Conservation (phyloP, 2,329 filamentous ascomycete genomes). For the Penicillium sp. region DNA sequence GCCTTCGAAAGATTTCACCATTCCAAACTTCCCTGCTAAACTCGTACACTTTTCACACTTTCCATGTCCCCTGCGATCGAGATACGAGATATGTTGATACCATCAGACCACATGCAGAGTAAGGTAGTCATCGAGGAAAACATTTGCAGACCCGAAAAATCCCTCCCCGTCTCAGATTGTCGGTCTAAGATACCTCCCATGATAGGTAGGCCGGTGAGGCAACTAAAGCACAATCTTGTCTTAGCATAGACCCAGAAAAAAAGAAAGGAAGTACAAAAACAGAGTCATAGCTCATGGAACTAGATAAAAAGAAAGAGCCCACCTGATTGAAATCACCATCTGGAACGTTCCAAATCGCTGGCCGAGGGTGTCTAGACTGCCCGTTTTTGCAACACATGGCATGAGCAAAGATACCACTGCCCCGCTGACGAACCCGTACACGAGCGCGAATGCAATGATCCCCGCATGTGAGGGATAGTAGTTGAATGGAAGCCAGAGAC, state of each 20-base stretch:
- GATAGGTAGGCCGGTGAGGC: constrained; percentile 38
- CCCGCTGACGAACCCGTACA: constrained; percentile 40
- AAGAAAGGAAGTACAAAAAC: neutral
- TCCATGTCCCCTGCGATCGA: neutral
- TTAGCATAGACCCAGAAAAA: too few relatives aligned
- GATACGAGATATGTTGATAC: neutral
- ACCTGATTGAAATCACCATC: constrained; percentile 32
- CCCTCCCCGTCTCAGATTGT: neutral
- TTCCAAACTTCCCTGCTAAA: neutral
- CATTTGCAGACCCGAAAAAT: neutral
- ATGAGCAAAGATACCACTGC: constrained; percentile 38
- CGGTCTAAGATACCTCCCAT: constrained; percentile 36
- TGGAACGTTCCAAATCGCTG: constrained; percentile 43
- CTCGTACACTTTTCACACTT: neutral
- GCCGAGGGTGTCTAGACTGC: constrained; percentile 41
- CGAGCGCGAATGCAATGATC: constrained; percentile 36
- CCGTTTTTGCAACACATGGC: constrained; percentile 39
- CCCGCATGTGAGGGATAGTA: constrained; percentile 36
- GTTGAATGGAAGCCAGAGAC: constrained; percentile 38
- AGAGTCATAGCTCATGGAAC: neutral
- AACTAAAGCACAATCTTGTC: constrained; percentile 13
- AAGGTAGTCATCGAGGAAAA: neutral
- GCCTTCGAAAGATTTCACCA: too few relatives aligned
- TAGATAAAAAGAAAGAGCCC: neutral
- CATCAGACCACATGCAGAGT: neutral